Evolutionary conservation across 495 filamentous ascomycete species (phyloP), one percentile per base, ranked within the genome.

Genomic region (Tirmania nivea): DNA sequence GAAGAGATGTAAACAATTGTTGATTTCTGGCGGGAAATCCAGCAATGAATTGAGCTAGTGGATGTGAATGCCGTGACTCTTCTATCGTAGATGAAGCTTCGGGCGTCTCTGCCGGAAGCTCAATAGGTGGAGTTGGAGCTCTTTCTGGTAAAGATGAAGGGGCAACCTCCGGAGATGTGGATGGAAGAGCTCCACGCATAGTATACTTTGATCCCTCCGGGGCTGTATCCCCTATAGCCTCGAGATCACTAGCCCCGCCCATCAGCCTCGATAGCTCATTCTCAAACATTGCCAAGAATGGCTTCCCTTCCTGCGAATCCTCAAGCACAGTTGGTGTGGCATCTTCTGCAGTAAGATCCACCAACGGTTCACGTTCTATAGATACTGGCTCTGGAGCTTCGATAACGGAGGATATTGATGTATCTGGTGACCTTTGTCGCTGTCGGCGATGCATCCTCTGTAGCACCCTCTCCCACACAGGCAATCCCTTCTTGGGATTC

Each of bases 321-420:
- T 45, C 14, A 19, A 14, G 12, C 17, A 14, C 14, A 14, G 39
- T 14, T 45, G 39, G 12, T 45, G 12, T 4, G 5, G 39, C 39
- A 19, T 60, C 58, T 35, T 51, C 53, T 34, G 53, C 63, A 17
- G 63, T 45, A 25, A 52, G 50, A 1, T 65, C 63, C 49, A 39
- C 56, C 51, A 16, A 63, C 60, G n/a, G 56, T 34, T 35, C 51
- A 52, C 35, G 47, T 50, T 49, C 49, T 60, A 17, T 39, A 50
- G 37, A 52, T 35, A 35, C 20, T 39, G 37, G 57, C 34, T 14
- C 49, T 42, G 17, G 57, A 35, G 34, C 48, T 51, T 36, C 39
- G 42, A 47, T 62, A 52, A 49, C 35, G 12, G 48, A 34, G 34
- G 10, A 16, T 35, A 25, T 56, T 37, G 11, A 53, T 59, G 48